Evolutionary conservation across 495 filamentous ascomycete genomes (phyloP).

Genomic region (Lasiosphaeria miniovina): DNA sequence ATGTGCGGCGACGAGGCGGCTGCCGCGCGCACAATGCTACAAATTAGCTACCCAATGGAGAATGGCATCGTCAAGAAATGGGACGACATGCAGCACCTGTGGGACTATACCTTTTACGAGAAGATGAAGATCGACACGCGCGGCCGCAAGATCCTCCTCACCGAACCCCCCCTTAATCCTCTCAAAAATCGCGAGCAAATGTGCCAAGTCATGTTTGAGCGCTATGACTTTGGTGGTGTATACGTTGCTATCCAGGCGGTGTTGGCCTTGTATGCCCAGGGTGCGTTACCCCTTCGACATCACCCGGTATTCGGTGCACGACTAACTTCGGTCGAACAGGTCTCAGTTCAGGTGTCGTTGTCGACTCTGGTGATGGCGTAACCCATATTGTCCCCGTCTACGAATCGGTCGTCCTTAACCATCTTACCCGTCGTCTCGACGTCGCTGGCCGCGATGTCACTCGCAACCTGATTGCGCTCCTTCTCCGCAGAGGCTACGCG

Average conservation of each 20-base stretch:
- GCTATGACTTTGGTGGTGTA: constrained; percentile 92
- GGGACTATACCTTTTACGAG: constrained; percentile 97
- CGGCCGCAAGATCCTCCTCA: constrained; percentile 95
- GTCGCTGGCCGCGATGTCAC: constrained; percentile 97
- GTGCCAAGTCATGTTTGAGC: constrained; percentile 98
- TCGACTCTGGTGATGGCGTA: constrained; percentile 96
- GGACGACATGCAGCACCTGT: constrained; percentile 99
- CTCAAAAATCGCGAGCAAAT: constrained; percentile 93
- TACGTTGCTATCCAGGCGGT: constrained; percentile 99
- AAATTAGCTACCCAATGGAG: constrained; percentile 99
- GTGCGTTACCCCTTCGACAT: constrained; percentile 40
- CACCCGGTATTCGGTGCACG: not conserved
- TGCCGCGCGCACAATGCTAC: constrained; percentile 90
- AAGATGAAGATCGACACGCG: constrained; percentile 91
- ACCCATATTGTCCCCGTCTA: constrained; percentile 98
- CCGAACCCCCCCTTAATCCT: constrained; percentile 97
- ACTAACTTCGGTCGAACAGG: constrained; percentile 42
- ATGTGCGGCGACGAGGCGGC: constrained; percentile 99
- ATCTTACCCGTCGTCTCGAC: constrained; percentile 88
- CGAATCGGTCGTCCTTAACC: constrained; percentile 94
- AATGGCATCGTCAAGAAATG: constrained; percentile 99
- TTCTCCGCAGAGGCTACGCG: constrained; percentile 92
- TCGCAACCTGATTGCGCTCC: constrained; percentile 90
- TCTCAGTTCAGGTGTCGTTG: constrained; percentile 92
- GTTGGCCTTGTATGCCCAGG: constrained; percentile 95